Evolutionary conservation across 169 alveolate genomes (phyloP).

Genomic region (Plasmodium vivax): DNA sequence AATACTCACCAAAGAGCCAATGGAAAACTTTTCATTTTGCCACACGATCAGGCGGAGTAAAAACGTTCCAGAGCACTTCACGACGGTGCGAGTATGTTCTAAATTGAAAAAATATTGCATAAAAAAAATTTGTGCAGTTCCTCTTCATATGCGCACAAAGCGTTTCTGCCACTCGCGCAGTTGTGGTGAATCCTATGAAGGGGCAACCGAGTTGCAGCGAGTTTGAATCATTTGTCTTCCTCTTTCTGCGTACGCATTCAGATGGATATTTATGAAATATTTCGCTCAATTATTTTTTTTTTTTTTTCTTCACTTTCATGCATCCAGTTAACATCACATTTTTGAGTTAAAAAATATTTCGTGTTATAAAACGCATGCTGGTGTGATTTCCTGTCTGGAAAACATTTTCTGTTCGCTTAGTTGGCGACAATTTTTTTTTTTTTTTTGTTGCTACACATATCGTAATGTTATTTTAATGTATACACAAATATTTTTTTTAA

Average conservation of each 20-base stretch:
- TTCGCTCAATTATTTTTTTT: background rate
- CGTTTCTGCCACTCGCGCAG: background rate
- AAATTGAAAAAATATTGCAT: background rate
- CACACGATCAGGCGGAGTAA: background rate
- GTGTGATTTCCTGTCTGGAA: background rate
- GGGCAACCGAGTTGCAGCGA: background rate
- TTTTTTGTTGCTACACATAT: background rate
- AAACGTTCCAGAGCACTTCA: background rate
- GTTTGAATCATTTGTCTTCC: background rate
- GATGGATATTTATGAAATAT: background rate
- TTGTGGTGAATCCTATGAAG: background rate
- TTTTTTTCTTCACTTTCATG: background rate
- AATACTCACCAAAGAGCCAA: background rate
- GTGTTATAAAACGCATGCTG: background rate
- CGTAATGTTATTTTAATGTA: background rate
- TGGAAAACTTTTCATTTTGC: background rate
- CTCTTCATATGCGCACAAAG: background rate
- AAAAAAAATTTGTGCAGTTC: background rate
- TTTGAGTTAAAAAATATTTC: background rate
- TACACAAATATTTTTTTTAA: background rate
- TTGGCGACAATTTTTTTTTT: background rate
- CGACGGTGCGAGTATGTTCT: background rate
- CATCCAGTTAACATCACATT: background rate
- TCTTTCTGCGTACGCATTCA: background rate
- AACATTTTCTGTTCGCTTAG: background rate